phyloP scores from a whole-genome alignment of 2,329 filamentous ascomycete genomes.

The Pyricularia pennisetigena region DNA sequence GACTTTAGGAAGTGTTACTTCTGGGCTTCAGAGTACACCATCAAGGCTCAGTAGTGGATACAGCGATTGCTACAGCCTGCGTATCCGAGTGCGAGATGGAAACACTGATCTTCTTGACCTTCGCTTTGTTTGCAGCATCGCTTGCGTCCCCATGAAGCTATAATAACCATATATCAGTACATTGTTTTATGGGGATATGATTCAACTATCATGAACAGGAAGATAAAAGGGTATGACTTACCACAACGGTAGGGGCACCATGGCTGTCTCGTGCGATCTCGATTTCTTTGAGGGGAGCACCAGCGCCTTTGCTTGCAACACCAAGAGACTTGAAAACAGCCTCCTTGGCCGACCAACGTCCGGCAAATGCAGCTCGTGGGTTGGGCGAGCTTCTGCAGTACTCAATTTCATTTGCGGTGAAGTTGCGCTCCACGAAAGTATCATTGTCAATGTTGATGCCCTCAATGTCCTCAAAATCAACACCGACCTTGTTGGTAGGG shows the following conservation, averaged over 20 bases:
- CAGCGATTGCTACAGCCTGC: constrained; percentile 90
- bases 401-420: constrained; percentile 71
- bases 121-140: constrained; percentile 71
- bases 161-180: neutral
- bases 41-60: constrained; percentile 42
- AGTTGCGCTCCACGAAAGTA: constrained; percentile 91
- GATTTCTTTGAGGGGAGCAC: constrained; percentile 87
- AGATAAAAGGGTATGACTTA: constrained; percentile 37
- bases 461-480: constrained; percentile 84
- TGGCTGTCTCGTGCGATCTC: constrained; percentile 76
- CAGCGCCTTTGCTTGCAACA: constrained; percentile 76
- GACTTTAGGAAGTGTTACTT: neutral
- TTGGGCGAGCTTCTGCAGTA: constrained; percentile 64
- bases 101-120: constrained; percentile 80
- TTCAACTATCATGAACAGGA: neutral
- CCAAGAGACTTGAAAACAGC: constrained; percentile 97
- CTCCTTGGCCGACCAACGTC: constrained; percentile 95
- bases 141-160: constrained; percentile 83
- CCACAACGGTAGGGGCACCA: constrained; percentile 75
- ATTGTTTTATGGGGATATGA: neutral
- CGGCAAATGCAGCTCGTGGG: constrained; percentile 85
- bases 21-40: neutral
- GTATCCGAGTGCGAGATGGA: constrained; percentile 94
- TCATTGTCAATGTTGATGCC: constrained; percentile 90
- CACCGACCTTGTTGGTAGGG: constrained; percentile 70